Evolutionary conservation across 1,284 basidiomycete species (phyloP).

Genomic region (Ceratorhiza oryzae-sativae): DNA sequence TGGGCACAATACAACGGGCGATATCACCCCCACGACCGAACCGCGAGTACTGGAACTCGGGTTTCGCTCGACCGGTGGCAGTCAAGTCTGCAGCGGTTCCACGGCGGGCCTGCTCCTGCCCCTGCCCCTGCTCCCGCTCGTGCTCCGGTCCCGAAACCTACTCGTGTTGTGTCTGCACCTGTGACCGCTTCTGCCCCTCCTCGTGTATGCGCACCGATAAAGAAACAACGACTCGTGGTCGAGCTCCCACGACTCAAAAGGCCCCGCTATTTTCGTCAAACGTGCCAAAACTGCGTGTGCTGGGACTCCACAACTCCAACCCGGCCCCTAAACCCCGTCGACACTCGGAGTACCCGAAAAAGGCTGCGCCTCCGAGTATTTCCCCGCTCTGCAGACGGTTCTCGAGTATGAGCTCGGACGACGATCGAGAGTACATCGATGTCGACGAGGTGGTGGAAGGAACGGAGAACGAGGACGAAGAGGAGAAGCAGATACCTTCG

Average conservation of each 20-base stretch:
- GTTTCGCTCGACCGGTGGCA: background rate
- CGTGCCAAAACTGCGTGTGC: background rate
- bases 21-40: constrained; percentile 32
- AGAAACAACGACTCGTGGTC: constrained; percentile 16
- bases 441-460: constrained; percentile 3
- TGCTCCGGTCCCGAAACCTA: background rate
- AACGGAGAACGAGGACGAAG: background rate
- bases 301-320: constrained; percentile 17
- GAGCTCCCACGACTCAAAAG: constrained; percentile 4
- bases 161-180: constrained; percentile 7
- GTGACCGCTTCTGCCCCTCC: background rate
- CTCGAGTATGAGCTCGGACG: constrained; percentile 23
- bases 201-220: background rate
- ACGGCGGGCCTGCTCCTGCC: background rate
- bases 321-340: background rate
- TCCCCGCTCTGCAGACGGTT: constrained; percentile 9
- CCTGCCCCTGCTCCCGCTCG: background rate
- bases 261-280: background rate
- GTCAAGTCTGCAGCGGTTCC: background rate
- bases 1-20: constrained; percentile 30
- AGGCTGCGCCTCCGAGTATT: background rate
- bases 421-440: constrained; percentile 19
- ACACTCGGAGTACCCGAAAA: background rate
- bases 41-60: background rate
- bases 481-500: constrained; percentile 23